A percentile compares a stretch with the other conserved stretches of the same genome.
These are phyloP conservation scores for Linum usitatissimum DNA, from an alignment of 345 rosid species.

Conservation along the genomic window DNA sequence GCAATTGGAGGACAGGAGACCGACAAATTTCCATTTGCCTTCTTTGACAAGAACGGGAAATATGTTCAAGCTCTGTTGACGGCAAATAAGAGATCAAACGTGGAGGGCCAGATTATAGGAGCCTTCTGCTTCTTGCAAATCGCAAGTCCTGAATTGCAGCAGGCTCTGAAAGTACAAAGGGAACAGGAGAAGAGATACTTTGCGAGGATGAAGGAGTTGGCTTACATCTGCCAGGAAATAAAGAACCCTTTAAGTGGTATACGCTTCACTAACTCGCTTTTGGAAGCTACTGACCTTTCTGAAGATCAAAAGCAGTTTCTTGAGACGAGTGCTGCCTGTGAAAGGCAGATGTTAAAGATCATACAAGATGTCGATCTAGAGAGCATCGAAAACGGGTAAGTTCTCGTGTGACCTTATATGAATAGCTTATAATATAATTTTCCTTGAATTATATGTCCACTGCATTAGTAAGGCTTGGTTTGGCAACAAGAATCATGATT, in stretches of 20 bases:
- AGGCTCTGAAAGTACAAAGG: slow-evolving; percentile 64
- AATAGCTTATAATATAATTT: not conserved
- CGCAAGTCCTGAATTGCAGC: slow-evolving; percentile 87
- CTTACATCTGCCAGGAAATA: slow-evolving; percentile 69
- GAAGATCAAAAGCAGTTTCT: slow-evolving; percentile 86
- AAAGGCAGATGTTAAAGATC: slow-evolving; percentile 70
- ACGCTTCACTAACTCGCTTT: slow-evolving; percentile 58
- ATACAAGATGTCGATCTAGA: slow-evolving; percentile 54
- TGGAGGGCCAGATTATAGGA: slow-evolving; percentile 64
- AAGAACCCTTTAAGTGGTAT: slow-evolving; percentile 74
- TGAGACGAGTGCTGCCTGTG: slow-evolving; percentile 78
- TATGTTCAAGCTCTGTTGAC: slow-evolving; percentile 76
- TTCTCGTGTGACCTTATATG: not conserved
- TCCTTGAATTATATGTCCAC: no score
- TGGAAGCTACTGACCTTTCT: slow-evolving; percentile 57
- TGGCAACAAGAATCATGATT: no score
- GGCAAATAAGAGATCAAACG: slow-evolving; percentile 64
- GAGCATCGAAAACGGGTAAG: slow-evolving; percentile 73
- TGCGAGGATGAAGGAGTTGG: slow-evolving; percentile 66
- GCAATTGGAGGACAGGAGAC: slow-evolving; percentile 82
- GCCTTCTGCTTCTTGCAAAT: slow-evolving; percentile 97
- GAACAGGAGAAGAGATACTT: slow-evolving; percentile 53
- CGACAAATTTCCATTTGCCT: slow-evolving; percentile 66
- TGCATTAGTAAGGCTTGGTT: no score
- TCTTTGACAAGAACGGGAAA: slow-evolving; percentile 65